Percentiles rank a stretch among this genome's conserved stretches.
Conservation (phyloP, 108 stramenopile genomes). For the Fistulifera solaris region DNA sequence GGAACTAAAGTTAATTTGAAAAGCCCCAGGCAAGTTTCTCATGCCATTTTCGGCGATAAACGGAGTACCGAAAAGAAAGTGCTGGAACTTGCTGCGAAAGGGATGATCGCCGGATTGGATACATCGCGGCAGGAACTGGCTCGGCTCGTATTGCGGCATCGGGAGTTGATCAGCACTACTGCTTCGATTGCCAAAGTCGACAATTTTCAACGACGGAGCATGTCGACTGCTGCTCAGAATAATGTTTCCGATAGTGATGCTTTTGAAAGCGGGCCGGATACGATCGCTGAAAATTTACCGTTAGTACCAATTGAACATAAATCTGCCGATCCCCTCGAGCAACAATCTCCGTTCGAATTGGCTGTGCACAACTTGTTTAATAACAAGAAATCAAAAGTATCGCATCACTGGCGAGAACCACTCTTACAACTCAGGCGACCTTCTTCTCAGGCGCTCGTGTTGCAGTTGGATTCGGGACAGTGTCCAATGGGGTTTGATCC, state of each 20-base stretch:
- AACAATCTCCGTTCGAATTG: conserved; percentile 14
- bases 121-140: conserved; percentile 27
- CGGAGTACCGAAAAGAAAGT: conserved; percentile 15
- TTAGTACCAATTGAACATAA: too few relatives aligned
- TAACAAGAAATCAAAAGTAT: conserved; percentile 17
- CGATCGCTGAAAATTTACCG: too few relatives aligned
- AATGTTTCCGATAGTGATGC: background rate
- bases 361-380: conserved; percentile 23
- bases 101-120: conserved; percentile 10
- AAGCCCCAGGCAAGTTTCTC: conserved; percentile 63
- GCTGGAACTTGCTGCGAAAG: conserved; percentile 11
- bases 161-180: conserved; percentile 14
- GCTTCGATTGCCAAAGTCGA: background rate
- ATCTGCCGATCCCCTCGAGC: background rate
- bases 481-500: conserved; percentile 85
- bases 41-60: conserved; percentile 39
- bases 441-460: conserved; percentile 42
- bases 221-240: background rate
- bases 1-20: conserved; percentile 45
- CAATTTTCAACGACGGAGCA: background rate
- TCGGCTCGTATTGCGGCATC: conserved; percentile 40
- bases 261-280: conserved; percentile 3
- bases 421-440: conserved; percentile 48
- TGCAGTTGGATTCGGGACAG: conserved; percentile 37
- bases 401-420: conserved; percentile 59